phyloP scores from a whole-genome alignment of 2,329 filamentous ascomycete genomes.

The Hawksworthiomyces lignivorus region DNA sequence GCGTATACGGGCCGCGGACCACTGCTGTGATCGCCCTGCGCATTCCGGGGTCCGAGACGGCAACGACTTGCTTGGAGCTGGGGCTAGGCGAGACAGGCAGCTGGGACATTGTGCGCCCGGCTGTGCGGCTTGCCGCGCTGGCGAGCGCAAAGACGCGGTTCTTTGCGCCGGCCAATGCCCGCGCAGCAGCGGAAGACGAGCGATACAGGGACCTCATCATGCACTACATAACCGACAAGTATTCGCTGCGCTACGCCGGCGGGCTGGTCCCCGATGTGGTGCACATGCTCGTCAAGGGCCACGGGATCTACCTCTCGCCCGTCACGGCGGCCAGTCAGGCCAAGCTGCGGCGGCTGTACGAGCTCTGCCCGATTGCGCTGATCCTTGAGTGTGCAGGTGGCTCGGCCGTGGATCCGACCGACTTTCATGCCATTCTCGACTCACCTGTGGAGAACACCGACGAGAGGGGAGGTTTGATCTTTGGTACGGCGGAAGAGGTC shows the following conservation, averaged over 20 bases:
- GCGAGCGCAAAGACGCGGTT: conserved; percentile 40
- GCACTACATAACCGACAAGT: conserved; percentile 42
- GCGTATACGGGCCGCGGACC: conserved; percentile 47
- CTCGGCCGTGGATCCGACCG: conserved; percentile 40
- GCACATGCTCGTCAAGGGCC: conserved; percentile 52
- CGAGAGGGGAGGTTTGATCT: conserved; percentile 43
- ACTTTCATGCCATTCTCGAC: conserved; percentile 34
- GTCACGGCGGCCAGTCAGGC: conserved; percentile 43
- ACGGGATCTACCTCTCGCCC: conserved; percentile 53
- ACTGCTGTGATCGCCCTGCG: conserved; percentile 49
- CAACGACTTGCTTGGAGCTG: conserved; percentile 43
- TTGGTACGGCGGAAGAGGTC: conserved; percentile 43
- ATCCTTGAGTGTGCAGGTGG: conserved; percentile 54
- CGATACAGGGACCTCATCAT: conserved; percentile 42
- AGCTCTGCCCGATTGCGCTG: conserved; percentile 52
- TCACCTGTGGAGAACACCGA: conserved; percentile 32
- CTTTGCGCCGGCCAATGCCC: conserved; percentile 56
- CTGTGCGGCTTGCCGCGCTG: conserved; percentile 31
- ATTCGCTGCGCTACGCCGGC: conserved; percentile 53
- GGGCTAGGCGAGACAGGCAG: conserved; percentile 22
- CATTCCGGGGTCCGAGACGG: conserved; percentile 27
- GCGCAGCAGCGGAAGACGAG: conserved; percentile 43
- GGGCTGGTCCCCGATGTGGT: conserved; percentile 55
- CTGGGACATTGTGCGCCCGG: conserved; percentile 32
- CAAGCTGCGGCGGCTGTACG: conserved; percentile 52